Base-by-base conservation (phyloP, 1,284 basidiomycete species). In the Schizophyllum commune region DNA sequence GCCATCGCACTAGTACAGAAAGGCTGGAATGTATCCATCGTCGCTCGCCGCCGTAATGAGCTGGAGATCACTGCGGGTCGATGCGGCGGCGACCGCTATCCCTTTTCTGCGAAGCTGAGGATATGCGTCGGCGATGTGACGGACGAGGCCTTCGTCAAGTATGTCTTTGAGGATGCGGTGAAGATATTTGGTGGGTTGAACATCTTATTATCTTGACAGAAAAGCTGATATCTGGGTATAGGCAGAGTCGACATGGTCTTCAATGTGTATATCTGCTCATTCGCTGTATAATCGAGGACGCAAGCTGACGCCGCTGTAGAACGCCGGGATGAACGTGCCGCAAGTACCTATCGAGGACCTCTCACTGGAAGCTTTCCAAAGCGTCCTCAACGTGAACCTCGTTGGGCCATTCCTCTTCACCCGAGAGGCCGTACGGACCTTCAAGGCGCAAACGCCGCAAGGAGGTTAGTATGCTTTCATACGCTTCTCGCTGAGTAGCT, bases 241-340 rank as follows among this genome's bases (percentile, higher is more conserved):
- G 87, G 86, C 5, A 79, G 86, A 1, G 68, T 93, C 21, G 91
- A 94, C 69, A 67, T 92, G n/a, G 68, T 90, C 17, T 94, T 93
- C 76, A 93, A 94, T 70, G 91, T 87, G 67, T 71, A n/a, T 21
- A 33, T n/a, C 55, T 32, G 33, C 17, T 19, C 54, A 60, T 53
- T 4, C 11, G 4, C 33, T 57, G 8, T 32, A 27, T 5, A 47
- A 3, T 8, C 2, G 2, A 19, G 27, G 27, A 15, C n/a, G 56
- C 66, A 33, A 1, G 58, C 58, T 52, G 58, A 13, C 52, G 54
- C 20, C 39, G 33, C 34, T 60, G 20, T 65, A 89, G 86, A 89
- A 89, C 65, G 86, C 87, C 1, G 92, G 91, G 1, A 79, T 84
- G 52, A 75, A 75, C 39, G 74, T 80, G 0, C 75, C 78, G 4